phyloP scores from a whole-genome alignment of 2,329 filamentous ascomycete genomes.

The Tetracladium maxilliforme region DNA sequence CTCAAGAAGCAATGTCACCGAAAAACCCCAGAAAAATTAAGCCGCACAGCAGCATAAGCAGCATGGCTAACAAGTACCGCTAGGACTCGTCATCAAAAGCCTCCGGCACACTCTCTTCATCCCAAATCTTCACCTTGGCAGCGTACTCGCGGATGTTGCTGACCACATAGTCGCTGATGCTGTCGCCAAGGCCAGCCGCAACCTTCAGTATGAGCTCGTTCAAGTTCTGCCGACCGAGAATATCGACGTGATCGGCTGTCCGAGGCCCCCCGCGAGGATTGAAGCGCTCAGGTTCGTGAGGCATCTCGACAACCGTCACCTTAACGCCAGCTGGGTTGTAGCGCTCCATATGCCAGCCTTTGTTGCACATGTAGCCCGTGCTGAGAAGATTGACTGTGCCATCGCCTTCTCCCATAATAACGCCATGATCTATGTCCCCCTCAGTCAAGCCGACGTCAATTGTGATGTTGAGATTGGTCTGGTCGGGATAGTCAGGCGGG shows the following conservation, averaged over 20 bases:
- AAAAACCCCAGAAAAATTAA: too few species aligned
- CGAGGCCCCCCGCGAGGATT: conserved; percentile 61
- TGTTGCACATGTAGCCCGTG: conserved; percentile 91
- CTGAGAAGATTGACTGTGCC: conserved; percentile 91
- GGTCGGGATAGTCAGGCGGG: conserved; percentile 45
- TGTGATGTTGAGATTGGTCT: conserved; percentile 59
- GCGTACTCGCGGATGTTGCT: conserved; percentile 77
- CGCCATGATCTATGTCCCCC: conserved; percentile 63
- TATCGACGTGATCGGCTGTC: conserved; percentile 88
- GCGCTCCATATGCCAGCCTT: conserved; percentile 82
- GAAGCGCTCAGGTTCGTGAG: conserved; percentile 86
- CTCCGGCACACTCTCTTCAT: too few species aligned
- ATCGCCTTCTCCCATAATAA: conserved; percentile 92
- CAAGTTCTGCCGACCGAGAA: conserved; percentile 72
- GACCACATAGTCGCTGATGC: conserved; percentile 62
- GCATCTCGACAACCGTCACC: conserved; percentile 87
- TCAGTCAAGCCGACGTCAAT: conserved; percentile 52
- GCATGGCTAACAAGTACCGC: too few species aligned
- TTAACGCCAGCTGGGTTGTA: conserved; percentile 80
- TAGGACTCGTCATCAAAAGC: too few species aligned
- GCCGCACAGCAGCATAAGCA: too few species aligned
- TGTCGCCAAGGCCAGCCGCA: conserved; percentile 69
- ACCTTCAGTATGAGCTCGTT: conserved; percentile 85
- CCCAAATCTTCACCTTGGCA: conserved; percentile 58
- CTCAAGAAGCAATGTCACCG: too few species aligned